phyloP scores from a whole-genome alignment of 306 rosid genomes.

The Canavalia ensiformis region DNA sequence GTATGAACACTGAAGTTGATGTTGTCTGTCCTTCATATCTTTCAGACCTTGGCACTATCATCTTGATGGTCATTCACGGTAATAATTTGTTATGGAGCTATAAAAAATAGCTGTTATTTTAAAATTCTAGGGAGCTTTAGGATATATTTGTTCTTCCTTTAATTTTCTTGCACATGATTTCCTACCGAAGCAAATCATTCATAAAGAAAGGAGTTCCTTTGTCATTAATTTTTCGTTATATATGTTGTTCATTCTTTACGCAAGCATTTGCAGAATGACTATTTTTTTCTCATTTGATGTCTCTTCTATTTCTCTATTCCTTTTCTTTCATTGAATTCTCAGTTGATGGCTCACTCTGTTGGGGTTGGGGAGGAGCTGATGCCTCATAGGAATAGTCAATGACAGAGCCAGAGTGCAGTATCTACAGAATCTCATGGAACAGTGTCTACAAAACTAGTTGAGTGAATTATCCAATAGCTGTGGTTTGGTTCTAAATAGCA shows the following conservation, averaged over 20 bases:
- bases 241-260: too few relatives aligned
- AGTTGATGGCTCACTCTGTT: constrained; percentile 55
- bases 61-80: background rate
- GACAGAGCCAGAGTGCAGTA: constrained; percentile 10
- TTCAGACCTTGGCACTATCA: background rate
- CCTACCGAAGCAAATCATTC: constrained; percentile 27
- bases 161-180: constrained; percentile 6
- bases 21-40: background rate
- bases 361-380: constrained; percentile 62
- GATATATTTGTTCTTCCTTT: background rate
- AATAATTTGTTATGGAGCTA: background rate
- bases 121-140: background rate
- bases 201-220: constrained; percentile 1
- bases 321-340: constrained; percentile 33
- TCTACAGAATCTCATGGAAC: constrained; percentile 32
- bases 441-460: background rate
- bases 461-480: background rate
- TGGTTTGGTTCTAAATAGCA: constrained; percentile 33
- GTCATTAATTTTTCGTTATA: background rate
- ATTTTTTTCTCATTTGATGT: constrained; percentile 6
- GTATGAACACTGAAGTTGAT: background rate
- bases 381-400: constrained; percentile 53
- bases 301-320: background rate
- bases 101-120: background rate
- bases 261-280: background rate